Conservation (phyloP, 2,329 filamentous ascomycete species). For the Aspergillus clavatus region DNA sequence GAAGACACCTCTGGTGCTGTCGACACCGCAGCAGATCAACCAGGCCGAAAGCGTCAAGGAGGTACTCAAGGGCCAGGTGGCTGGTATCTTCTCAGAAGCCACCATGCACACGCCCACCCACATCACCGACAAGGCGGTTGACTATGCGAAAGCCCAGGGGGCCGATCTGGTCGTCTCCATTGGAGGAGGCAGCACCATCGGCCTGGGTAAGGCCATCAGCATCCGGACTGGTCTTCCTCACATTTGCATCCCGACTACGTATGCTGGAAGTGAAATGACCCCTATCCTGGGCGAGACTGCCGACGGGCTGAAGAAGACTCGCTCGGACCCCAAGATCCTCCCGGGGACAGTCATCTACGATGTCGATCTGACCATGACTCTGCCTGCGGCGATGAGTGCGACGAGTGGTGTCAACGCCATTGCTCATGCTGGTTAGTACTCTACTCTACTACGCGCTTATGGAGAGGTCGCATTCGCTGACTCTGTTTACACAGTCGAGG, state of each 20-base stretch:
- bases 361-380: conserved; percentile 57
- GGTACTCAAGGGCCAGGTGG: conserved; percentile 45
- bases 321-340: conserved; percentile 55
- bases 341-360: conserved; percentile 61
- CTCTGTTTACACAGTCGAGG: too few relatives aligned
- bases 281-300: conserved; percentile 60
- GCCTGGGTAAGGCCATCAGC: conserved; percentile 56
- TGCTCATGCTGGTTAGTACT: conserved; percentile 52
- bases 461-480: too few relatives aligned
- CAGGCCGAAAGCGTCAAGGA: conserved; percentile 45
- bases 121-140: conserved; percentile 55
- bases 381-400: conserved; percentile 50
- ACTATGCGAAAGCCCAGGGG: conserved; percentile 39
- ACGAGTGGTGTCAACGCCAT: conserved; percentile 63
- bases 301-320: conserved; percentile 55
- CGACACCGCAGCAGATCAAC: conserved; percentile 48
- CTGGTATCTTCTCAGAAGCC: conserved; percentile 52
- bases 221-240: conserved; percentile 52
- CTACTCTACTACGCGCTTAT: too few relatives aligned
- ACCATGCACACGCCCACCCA: conserved; percentile 60
- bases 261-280: conserved; percentile 61
- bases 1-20: conserved; percentile 52
- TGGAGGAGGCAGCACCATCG: conserved; percentile 59
- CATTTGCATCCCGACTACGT: conserved; percentile 59
- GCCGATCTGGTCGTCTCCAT: conserved; percentile 58